These are phyloP conservation scores for Camellia sinensis DNA, from an alignment of 148 eudicot genomes.

Conservation along the genomic window DNA sequence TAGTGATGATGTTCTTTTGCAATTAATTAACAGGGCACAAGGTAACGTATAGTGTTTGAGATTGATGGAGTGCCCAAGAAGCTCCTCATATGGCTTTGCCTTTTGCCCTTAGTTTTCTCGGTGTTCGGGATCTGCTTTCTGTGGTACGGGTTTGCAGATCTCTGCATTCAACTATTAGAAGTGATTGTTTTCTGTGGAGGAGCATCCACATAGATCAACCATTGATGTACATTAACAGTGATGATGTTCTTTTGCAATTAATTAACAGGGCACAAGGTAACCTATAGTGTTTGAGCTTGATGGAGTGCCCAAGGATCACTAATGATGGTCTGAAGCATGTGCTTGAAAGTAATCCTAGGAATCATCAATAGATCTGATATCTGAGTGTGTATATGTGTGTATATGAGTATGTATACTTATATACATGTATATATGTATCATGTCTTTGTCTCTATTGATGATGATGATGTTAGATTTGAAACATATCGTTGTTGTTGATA, in stretches of 20 bases:
- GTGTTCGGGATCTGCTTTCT: slow-evolving; percentile 61
- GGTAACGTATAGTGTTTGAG: slow-evolving; percentile 71
- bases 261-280: slow-evolving; percentile 68
- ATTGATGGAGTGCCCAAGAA: slow-evolving; percentile 58
- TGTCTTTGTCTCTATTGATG: too few relatives aligned
- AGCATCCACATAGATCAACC: slow-evolving; percentile 59
- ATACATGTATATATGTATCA: too few relatives aligned
- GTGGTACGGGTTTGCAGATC: slow-evolving; percentile 80
- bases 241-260: slow-evolving; percentile 61
- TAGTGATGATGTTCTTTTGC: slow-evolving; percentile 61
- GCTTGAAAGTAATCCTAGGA: slow-evolving; percentile 48
- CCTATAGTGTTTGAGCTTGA: slow-evolving; percentile 68
- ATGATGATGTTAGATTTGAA: too few relatives aligned
- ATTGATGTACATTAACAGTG: slow-evolving; percentile 54
- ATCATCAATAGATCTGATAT: too few relatives aligned
- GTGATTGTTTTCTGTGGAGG: slow-evolving; percentile 73
- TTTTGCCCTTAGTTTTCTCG: slow-evolving; percentile 64
- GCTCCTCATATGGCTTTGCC: slow-evolving; percentile 55
- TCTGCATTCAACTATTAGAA: slow-evolving; percentile 41
- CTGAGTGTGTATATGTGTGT: too few relatives aligned
- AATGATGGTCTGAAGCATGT: slow-evolving; percentile 65
- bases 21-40: slow-evolving; percentile 63
- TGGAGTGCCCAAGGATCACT: slow-evolving; percentile 63
- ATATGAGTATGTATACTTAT: too few relatives aligned
- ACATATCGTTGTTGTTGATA: too few relatives aligned